Base-by-base conservation (phyloP, 495 filamentous ascomycete genomes). In the Rhizodiscina lignyota region DNA sequence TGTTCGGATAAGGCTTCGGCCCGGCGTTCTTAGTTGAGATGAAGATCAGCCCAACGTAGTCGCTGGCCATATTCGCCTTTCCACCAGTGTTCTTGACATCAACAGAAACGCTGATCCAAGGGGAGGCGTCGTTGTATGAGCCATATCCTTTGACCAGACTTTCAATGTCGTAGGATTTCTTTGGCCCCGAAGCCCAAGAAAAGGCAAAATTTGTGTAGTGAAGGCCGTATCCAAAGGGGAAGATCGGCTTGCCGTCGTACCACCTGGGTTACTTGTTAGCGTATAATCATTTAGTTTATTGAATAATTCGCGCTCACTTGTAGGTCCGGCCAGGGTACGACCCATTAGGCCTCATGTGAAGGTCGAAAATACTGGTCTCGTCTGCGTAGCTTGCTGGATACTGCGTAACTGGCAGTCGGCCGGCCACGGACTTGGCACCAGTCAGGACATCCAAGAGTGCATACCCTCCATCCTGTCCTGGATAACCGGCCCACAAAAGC, bases 151-250 rank as follows among this genome's bases (percentile, higher is more conserved):
- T 8, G 13, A 27, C 8, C 24, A 27, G 24, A 13, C 24, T 27
- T 13, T 8, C 24, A 13, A 13, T 27, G 24, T 27, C 24, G 13
- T 27, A 8, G 13, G 8, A 8, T 8, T 8, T 13, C 24, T 27
- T 8, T 13, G 24, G 8, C 8, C 24, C 24, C 24, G 8, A 8
- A 13, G 24, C 24, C 24, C 24, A 27, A 8, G 24, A 8, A 27
- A 27, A 13, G 24, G 27, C 54, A 52, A 29, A 20, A 3, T 18
- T 16, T 13, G 36, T 35, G 18, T 16, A 12, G 16, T 40, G 17
- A 8, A 37, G 24, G 30, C 30, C 29, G 16, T 11, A 16, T 27
- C 30, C 35, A 19, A 35, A 5, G 12, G 16, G 30, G 11, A 32
- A 6, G 30, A 37, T 24, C 5, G 35, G 22, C 21, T 33, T 18